Evolutionary conservation across 768 basidiomycete species (phyloP), one percentile per base, ranked within the genome.

Genomic region (Lactarius hengduanensis): DNA sequence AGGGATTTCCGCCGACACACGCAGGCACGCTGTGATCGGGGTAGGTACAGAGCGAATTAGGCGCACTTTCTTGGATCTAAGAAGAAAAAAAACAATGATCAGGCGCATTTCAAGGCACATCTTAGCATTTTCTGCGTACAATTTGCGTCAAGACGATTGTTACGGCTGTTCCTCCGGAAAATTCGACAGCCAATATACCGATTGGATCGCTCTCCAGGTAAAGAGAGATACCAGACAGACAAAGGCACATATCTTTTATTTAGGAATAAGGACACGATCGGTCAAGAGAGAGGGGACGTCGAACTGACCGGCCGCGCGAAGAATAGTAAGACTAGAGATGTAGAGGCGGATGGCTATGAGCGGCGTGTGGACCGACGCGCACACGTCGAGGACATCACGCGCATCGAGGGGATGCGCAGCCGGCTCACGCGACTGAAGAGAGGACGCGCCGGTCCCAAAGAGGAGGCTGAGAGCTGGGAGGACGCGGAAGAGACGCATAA

Each of bases 211-310:
- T 74, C 7, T 72, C 30, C 3, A 83, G 59, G 67, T 80, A 79
- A 30, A 61, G 61, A 0, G 78, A 75, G 36, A 83, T 63, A 8
- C 63, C 73, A 16, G 81, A 80, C 16, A 80, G 36, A 66, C 83
- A 84, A 40, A 83, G 69, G 57, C 83, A 84, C 2, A 76, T 71
- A 54, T 77, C 82, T 82, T 69, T 57, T 1, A 6, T 22, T 58
- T 41, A 32, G 18, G 26, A 30, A 61, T 50, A 56, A 43, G 38
- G 20, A 36, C 34, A 34, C 38, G 18, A 22, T 20, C 3, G 16
- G 40, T 63, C 40, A 36, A 36, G 34, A 36, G 34, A 11, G 34
- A 36, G 34, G 2, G 10, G 34, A 36, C 34, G 10, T 36, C 34
- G 34, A 36, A 36, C 34, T 36, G 34, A 36, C 34, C 34, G 8